Evolutionary conservation across 116 monocot genomes (phyloP).

Genomic region (Thalassia testudinum): DNA sequence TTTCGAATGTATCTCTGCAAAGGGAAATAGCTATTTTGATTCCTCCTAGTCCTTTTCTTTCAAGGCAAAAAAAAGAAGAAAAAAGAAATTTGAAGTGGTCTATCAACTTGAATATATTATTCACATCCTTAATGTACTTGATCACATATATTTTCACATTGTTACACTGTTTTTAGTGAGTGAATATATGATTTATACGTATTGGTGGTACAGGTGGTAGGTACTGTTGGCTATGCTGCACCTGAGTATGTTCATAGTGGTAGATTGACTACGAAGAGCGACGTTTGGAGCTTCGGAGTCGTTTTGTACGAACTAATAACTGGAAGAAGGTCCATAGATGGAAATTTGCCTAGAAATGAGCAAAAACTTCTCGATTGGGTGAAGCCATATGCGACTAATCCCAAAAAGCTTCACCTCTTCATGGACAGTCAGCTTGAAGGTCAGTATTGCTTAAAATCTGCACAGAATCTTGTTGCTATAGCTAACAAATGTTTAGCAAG

Average conservation of each 20-base stretch:
- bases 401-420: slow-evolving; percentile 28
- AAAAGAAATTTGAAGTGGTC: no score
- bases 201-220: slow-evolving; percentile 45
- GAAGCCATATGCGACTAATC: slow-evolving; percentile 25
- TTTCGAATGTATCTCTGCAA: no score
- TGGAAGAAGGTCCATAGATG: slow-evolving; percentile 36
- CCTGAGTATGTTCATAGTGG: slow-evolving; percentile 49
- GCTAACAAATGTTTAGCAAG: slow-evolving; percentile 45
- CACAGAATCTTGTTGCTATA: slow-evolving; percentile 18
- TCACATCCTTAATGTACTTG: no score
- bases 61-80: no score
- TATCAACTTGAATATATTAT: no score
- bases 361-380: slow-evolving; percentile 49
- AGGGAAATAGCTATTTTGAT: no score
- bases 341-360: slow-evolving; percentile 34
- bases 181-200: no score
- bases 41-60: no score
- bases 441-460: slow-evolving; percentile 25
- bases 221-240: slow-evolving; percentile 49
- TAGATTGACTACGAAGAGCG: slow-evolving; percentile 37
- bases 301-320: slow-evolving; percentile 50
- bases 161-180: no score
- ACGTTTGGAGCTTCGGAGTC: slow-evolving; percentile 54
- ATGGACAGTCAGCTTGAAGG: slow-evolving; percentile 32
- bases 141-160: no score